Evolutionary conservation across 1,139 yeast species (phyloP).

Genomic region (Pneumocystis wakefieldiae): DNA sequence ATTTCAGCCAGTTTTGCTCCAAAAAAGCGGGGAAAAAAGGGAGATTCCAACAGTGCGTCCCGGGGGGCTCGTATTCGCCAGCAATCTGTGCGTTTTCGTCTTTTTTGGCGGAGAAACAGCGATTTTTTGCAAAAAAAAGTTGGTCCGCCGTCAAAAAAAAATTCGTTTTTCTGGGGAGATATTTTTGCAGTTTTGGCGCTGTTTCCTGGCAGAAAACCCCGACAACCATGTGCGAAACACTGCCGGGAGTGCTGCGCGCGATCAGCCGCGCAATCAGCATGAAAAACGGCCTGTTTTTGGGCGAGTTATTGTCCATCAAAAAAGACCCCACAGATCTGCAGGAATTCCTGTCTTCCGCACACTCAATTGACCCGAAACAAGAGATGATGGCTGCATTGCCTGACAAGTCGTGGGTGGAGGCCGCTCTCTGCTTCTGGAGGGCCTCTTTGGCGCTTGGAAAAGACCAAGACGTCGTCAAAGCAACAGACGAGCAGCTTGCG

Average conservation of each 20-base stretch:
- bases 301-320: neutral
- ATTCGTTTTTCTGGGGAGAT: neutral
- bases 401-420: neutral
- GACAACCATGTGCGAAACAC: neutral
- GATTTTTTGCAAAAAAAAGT: too few relatives aligned
- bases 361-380: neutral
- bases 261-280: neutral
- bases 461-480: neutral
- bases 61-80: too few relatives aligned
- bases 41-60: too few relatives aligned
- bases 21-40: too few relatives aligned
- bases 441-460: neutral
- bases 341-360: neutral
- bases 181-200: neutral
- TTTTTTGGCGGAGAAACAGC: too few relatives aligned
- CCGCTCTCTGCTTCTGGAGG: constrained; percentile 1
- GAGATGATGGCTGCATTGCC: neutral
- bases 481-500: neutral
- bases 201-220: neutral
- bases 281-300: neutral
- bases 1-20: too few relatives aligned
- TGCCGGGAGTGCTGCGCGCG: neutral
- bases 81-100: too few relatives aligned
- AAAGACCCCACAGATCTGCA: neutral
- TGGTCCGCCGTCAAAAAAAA: neutral